Conservation (phyloP, 805 yeast species). For the Myxozyma monticola region DNA sequence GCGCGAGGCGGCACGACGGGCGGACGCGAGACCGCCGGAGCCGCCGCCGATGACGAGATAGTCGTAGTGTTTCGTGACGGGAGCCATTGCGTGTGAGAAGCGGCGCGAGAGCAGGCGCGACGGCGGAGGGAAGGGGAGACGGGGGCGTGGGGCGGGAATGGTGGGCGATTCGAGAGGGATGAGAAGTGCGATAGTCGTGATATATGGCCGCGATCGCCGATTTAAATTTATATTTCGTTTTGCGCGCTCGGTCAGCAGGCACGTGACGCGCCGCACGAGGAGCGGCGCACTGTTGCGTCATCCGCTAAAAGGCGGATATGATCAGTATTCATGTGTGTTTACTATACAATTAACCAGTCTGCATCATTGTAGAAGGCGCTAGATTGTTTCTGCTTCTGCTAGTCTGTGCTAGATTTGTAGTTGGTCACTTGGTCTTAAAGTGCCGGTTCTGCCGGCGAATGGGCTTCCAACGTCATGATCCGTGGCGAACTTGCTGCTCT, state of each 20-base stretch:
- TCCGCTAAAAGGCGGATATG: too few species aligned
- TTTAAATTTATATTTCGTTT: too few species aligned
- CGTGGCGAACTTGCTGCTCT: too few species aligned
- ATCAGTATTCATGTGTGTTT: too few species aligned
- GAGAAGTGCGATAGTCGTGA: not conserved
- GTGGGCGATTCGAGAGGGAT: not conserved
- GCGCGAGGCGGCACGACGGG: constrained; percentile 85
- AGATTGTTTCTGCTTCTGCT: not conserved
- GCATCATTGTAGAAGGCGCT: not conserved
- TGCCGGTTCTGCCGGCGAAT: too few species aligned
- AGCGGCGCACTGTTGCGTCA: too few species aligned
- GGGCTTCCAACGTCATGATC: too few species aligned
- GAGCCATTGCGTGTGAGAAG: constrained; percentile 14
- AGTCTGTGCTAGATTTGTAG: too few species aligned
- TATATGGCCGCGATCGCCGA: too few species aligned
- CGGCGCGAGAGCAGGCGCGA: not conserved
- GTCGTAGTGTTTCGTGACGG: constrained; percentile 65
- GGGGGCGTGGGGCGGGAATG: not conserved
- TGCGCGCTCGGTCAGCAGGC: too few species aligned
- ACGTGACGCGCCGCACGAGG: not conserved
- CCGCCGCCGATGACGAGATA: constrained; percentile 98
- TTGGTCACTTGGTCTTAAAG: too few species aligned
- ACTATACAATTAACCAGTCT: too few species aligned
- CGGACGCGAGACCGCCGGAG: constrained; percentile 98
- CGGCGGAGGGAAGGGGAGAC: not conserved